Evolutionary conservation across 768 basidiomycete genomes (phyloP), one percentile per base, ranked within the genome.

Genomic region (Podaxis rugospora): DNA sequence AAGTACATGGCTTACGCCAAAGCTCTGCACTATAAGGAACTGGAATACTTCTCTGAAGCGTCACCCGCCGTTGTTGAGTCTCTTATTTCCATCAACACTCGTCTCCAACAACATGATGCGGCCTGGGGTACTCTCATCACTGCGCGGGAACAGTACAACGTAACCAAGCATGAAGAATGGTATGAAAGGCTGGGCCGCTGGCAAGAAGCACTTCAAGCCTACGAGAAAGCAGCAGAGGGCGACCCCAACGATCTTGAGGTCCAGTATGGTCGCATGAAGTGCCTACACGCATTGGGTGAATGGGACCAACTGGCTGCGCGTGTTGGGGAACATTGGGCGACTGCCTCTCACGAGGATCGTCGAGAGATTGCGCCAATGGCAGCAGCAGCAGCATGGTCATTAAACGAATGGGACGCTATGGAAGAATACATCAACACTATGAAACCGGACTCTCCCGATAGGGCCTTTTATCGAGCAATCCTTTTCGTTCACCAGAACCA

Each of bases 351-450:
- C 60, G 95, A 97, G 55, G 88, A 94, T 65, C 87, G 90, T 51
- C 83, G 89, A 55, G 89, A 92, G 73, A 97, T 98, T 64, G 95
- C 97, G 0, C 95, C 97, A 0, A 89, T 99, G 80, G 97, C 96
- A 0, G 93, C 97, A 1, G 95, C 96, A 0, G 96, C 97, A 1
- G 93, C 95, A 1, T 99, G 97, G 96, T 93, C 93, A 1, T 75
- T 98, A 59, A 88, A 90, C 64, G 95, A 98, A 67, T 99, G 97
- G 97, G 95, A 98, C 66, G 83, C 88, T 2, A 99, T 99, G 97
- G 97, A 98, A 49, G 88, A 94, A 66, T 98, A 97, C 71, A 96
- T 99, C 58, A 80, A 83, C 4, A 91, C 90, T 2, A 96, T 99
- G 93, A 93, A 92, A 70, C 74, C 80, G 25, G 96, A 98, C 70